Percentiles rank a stretch among this genome's conserved stretches.
These are phyloP conservation scores for Crithidia fasciculata DNA, from an alignment of 208 protist species.

Conservation along the genomic window DNA sequence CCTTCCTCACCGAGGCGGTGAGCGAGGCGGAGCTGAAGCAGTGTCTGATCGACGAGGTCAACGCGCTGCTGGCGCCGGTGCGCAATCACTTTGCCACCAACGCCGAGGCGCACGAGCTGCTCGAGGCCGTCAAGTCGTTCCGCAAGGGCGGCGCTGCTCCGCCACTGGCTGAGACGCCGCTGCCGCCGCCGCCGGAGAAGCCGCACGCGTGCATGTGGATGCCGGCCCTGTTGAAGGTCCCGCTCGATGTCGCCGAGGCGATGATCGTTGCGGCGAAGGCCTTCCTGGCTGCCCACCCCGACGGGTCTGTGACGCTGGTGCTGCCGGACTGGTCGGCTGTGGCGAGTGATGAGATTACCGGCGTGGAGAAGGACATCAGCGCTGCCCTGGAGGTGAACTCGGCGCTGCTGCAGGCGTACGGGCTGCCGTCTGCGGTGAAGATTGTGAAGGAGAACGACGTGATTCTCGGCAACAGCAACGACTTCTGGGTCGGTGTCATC, in stretches of 20 bases:
- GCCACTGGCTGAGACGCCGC: constrained; percentile 16
- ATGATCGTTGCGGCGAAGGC: constrained; percentile 47
- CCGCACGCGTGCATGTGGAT: constrained; percentile 80
- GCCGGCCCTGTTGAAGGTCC: constrained; percentile 62
- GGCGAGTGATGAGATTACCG: constrained; percentile 66
- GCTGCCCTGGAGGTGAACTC: constrained; percentile 76
- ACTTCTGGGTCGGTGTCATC: constrained; percentile 93
- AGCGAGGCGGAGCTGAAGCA: constrained; percentile 87
- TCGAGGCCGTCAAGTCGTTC: constrained; percentile 91
- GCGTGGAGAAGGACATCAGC: constrained; percentile 81
- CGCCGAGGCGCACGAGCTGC: constrained; percentile 79
- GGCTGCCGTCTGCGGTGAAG: constrained; percentile 56
- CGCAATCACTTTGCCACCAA: constrained; percentile 93
- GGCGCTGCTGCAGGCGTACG: constrained; percentile 59
- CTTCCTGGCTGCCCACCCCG: constrained; percentile 61
- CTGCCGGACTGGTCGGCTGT: constrained; percentile 87
- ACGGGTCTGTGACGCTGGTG: constrained; percentile 64
- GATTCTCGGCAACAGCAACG: constrained; percentile 74
- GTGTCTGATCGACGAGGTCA: constrained; percentile 83
- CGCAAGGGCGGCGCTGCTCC: constrained; percentile 40
- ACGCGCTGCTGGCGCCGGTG: constrained; percentile 94
- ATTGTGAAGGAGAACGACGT: constrained; percentile 80
- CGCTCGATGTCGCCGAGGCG: constrained; percentile 59
- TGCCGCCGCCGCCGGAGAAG: constrained; percentile 25
- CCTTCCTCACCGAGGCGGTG: constrained; percentile 74